Evolutionary conservation across 1,139 yeast species (phyloP), one percentile per base, ranked within the genome.

Genomic region (Saccharomycopsis hybrid): DNA sequence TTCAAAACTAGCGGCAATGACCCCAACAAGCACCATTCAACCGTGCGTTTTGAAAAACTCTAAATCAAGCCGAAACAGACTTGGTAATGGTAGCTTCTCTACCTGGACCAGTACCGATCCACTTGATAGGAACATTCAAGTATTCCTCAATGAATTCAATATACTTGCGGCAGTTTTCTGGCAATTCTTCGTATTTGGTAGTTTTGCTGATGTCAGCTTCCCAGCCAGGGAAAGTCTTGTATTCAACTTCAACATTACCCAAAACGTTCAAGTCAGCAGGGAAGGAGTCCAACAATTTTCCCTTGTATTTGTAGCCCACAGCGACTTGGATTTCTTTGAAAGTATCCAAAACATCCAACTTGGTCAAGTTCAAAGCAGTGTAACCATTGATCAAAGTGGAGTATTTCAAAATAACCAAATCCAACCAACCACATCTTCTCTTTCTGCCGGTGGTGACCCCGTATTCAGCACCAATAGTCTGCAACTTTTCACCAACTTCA

Each of bases 341-440:
- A 49, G 86, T 72, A 68, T 94, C 98, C 63, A 92, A 78, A 48
- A 92, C 96, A 64, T 92, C 98, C 63, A 92, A 78, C 69, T 92
- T 94, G 61, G 98, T 92, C 65, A 94, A 83, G 75, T 92, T 92
- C 65, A 92, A 77, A 51, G 86, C 78, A 40, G 98, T 92, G 76
- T 90, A 92, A 51, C 98, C 98, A 65, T 92, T 92, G 68, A 92
- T 88, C 65, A 82, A 69, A 54, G 87, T 80, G 43, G 97, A 89
- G 71, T 92, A 92, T 68, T 85, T 86, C 69, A 92, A 74, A 40
- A 94, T 96, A 35, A 92, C 98, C 61, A 92, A 76, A 69, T 92
- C 99, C 63, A 92, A 80, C 99, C 99, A 92, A 51, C 99, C 99
- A 69, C 98, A 94, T 72, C 99, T 84, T 75, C 99, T 86, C 78